Base-by-base conservation (phyloP, 768 basidiomycete genomes). In the Saitozyma sp. region DNA sequence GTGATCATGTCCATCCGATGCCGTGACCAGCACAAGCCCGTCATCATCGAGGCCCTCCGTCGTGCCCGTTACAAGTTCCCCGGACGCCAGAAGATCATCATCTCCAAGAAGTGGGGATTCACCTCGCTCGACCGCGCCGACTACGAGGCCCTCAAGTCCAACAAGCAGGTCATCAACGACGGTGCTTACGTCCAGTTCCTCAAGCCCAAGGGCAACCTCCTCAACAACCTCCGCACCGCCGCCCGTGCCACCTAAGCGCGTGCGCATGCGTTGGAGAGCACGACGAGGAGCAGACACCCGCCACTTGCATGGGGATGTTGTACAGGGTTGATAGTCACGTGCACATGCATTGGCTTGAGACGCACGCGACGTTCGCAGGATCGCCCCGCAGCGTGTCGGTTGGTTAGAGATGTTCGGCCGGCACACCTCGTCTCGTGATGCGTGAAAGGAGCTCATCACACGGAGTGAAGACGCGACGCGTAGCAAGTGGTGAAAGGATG, bases 1-100 rank as follows among this genome's bases (percentile, higher is more conserved):
- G 87, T 96, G 79, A 91, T 98, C 80, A 84, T 89, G 41, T 89
- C 87, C 59, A 88, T 97, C 81, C 90, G 94, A 54, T 90, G 87
- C 85, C 94, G 93, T 82, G 95, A 98, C 75, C 70, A 78, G 70
- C 92, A 92, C 80, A 86, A 88, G 46, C 81, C 87, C 38, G 91
- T 97, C 75, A 89, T 96, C 80, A 89, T 91, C 82, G 96, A 98
- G 83, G 95, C 94, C 58, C 88, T 98, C 68, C 91, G 94, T 74
- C 93, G 94, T 73, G 91, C 93, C 10, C 90, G 95, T 59, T 98
- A 98, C 87, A 99, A 98, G 81, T 81, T 82, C 70, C 71, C 69
- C 40, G 75, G 75, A 66, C 51, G 73, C 53, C 73, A 74, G 63
- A 74, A 74, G 75, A 77, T 74, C 63, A 71, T 77, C 63, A 66